Evolutionary conservation across 2,329 filamentous ascomycete species (phyloP).

Genomic region (Aspergillus sp.): DNA sequence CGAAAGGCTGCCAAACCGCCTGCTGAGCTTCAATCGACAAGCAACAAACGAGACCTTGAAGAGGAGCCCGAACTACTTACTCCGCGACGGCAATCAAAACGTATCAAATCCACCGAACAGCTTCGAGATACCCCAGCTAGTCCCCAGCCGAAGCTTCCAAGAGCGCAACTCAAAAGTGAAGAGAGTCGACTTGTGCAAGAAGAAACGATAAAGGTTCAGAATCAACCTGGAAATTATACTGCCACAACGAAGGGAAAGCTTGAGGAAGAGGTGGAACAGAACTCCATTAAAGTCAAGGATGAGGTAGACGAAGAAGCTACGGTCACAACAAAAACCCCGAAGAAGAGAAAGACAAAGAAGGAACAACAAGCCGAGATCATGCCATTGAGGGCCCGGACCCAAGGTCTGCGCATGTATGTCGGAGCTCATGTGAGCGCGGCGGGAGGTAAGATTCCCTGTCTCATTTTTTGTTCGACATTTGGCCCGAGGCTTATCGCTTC

Average conservation of each 20-base stretch:
- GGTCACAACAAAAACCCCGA: conserved; percentile 50
- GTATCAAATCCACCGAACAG: conserved; percentile 24
- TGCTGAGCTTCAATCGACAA: conserved; percentile 6
- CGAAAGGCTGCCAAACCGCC: conserved; percentile 15
- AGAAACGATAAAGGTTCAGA: conserved; percentile 16
- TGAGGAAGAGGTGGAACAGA: conserved; percentile 15
- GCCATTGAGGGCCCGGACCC: conserved; percentile 69
- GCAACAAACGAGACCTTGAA: conserved; percentile 30
- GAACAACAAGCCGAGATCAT: conserved; percentile 56
- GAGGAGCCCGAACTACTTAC: conserved; percentile 23
- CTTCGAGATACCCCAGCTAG: background rate
- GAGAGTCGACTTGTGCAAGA: background rate
- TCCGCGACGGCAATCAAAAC: conserved; percentile 31
- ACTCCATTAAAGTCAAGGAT: conserved; percentile 16
- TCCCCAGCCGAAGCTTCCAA: background rate
- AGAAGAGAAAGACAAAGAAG: conserved; percentile 55
- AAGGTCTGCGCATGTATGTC: conserved; percentile 75
- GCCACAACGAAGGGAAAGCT: conserved; percentile 17
- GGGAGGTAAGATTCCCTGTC: conserved; percentile 60
- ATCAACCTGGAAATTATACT: background rate
- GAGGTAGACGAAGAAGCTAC: conserved; percentile 16
- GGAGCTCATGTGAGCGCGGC: conserved; percentile 91
- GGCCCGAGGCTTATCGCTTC: conserved; percentile 12
- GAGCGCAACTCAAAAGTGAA: background rate
- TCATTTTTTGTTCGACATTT: background rate